Base-by-base conservation (phyloP, 2,329 filamentous ascomycete genomes). In the Penicillium occitanis region DNA sequence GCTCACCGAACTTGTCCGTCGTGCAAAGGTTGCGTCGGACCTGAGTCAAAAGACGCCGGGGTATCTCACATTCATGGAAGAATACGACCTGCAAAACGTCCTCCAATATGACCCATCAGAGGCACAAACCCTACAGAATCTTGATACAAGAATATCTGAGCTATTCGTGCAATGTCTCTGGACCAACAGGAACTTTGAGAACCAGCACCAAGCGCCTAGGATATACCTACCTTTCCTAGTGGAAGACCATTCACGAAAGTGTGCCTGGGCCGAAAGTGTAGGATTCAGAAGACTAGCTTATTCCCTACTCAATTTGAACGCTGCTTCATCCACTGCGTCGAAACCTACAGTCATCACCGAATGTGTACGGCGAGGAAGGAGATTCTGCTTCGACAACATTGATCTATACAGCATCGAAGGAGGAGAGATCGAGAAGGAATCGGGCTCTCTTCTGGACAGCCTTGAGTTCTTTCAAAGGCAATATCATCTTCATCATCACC, bases 221-320 rank as follows among this genome's bases (percentile, higher is more conserved):
- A 82, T 91, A 13, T 93, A 90, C 73, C 81, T 93, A 0, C 88
- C 89, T 0, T 81, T 89, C 25, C 75, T 92, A 0, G 77, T 88
- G 10, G 87, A 90, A 68, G 84, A 82, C 65, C 83, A 84, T 19
- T 72, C 75, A n/a, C 81, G 83, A 35, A 81, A 82, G 51, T 88
- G 83, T 70, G 84, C 85, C 17, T 89, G 87, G 87, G 80, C 82
- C 63, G 78, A 83, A 66, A 85, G 85, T 64, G 80, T 78, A 30
- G 64, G 73, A 7, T 77, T 87, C 37, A 80, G 87, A 14, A 79
- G 79, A 57, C 69, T 88, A 25, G 86, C 84, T 1, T 90, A 88
- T 71, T 84, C 85, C 0, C 68, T 86, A 7, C 73, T 86, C 22
- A 82, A 83, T 33, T 22, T 58, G 28, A 59, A 33, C 17, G 19